These are phyloP conservation scores for Leccinum disarticulatum DNA, from an alignment of 768 basidiomycete genomes.

Conservation along the genomic window DNA sequence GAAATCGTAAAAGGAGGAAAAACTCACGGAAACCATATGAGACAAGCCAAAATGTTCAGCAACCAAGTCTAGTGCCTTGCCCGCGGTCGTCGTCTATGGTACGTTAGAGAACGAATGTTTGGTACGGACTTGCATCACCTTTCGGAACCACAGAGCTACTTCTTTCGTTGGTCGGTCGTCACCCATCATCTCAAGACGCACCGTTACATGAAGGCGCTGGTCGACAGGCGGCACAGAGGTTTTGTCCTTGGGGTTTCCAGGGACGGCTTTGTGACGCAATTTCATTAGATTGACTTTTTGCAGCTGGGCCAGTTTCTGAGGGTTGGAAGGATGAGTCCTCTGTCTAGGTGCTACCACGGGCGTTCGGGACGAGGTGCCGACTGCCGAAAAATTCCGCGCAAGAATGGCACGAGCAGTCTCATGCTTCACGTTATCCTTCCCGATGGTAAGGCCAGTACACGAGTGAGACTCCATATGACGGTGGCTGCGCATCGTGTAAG, in stretches of 20 bases:
- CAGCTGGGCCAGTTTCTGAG: conserved; percentile 52
- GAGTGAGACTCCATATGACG: conserved; percentile 62
- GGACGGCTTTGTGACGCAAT: conserved; percentile 67
- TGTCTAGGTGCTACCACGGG: conserved; percentile 28
- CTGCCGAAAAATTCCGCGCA: conserved; percentile 47
- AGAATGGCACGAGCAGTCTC: conserved; percentile 53
- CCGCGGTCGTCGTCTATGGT: conserved; percentile 51
- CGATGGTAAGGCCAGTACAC: conserved; percentile 38
- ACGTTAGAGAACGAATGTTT: conserved; percentile 4
- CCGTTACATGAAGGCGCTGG: conserved; percentile 59
- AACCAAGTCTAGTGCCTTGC: conserved; percentile 62
- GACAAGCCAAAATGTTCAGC: conserved; percentile 25
- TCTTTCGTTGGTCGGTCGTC: conserved; percentile 35
- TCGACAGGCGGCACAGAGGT: conserved; percentile 45
- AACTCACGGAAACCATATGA: conserved; percentile 15
- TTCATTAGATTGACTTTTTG: conserved; percentile 68
- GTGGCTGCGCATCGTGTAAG: conserved; percentile 46
- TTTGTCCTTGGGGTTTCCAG: conserved; percentile 61
- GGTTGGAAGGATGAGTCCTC: conserved; percentile 44
- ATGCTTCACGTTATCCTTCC: conserved; percentile 35
- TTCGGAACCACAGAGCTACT: conserved; percentile 66
- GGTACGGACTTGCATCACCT: conserved; percentile 42
- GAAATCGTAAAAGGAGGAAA: background rate
- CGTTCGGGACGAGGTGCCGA: conserved; percentile 16
- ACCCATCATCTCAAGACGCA: conserved; percentile 28